Base-by-base conservation (phyloP, 1,284 basidiomycete species). In the Paramarasmius palmivorus region DNA sequence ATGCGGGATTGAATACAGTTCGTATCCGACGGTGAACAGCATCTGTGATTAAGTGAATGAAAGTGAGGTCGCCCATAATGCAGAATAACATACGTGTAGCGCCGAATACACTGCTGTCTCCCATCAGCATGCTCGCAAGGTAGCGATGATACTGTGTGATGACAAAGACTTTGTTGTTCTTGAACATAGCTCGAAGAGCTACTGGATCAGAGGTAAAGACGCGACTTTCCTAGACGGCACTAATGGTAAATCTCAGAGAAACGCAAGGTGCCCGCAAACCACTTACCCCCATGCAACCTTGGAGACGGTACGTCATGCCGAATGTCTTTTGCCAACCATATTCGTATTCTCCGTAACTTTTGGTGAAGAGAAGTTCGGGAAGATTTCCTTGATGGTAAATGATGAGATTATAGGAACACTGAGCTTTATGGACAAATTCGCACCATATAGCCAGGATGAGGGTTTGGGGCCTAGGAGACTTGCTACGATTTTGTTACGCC, bases 1-100 rank as follows among this genome's bases (percentile, higher is more conserved):
- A 52, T n/a, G 50, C 50, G 14, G 32, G 40, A 34, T 44, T 52
- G 19, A 52, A 44, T 22, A 52, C 32, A 36, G 15, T 52, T 19
- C 41, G 25, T 19, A 52, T 19, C 14, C 32, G 39, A 20, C 15
- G 41, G 20, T 44, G 41, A 23, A 15, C 23, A 5, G 14, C 41
- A 44, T 44, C 41, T 44, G 25, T 6, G 22, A 19, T 8, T 23
- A 12, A 14, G 41, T 15, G 12, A 22, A 23, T 25, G 2, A 25
- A n/a, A 25, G 23, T 12, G 41, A 44, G 25, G 14, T 12, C 25
- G 20, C 2, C 41, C 19, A 9, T 15, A 44, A 3, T 25, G n/a
- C 7, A 22, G 25, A 22, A 44, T 15, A 3, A 44, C 41, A 9
- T 26, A 44, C 41, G 23, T 23, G 9, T 8, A 9, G n/a, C 41